Percentiles rank a stretch among this genome's conserved stretches.
Conservation (phyloP, 75 land plant genomes). For the Gnetum montanum region DNA sequence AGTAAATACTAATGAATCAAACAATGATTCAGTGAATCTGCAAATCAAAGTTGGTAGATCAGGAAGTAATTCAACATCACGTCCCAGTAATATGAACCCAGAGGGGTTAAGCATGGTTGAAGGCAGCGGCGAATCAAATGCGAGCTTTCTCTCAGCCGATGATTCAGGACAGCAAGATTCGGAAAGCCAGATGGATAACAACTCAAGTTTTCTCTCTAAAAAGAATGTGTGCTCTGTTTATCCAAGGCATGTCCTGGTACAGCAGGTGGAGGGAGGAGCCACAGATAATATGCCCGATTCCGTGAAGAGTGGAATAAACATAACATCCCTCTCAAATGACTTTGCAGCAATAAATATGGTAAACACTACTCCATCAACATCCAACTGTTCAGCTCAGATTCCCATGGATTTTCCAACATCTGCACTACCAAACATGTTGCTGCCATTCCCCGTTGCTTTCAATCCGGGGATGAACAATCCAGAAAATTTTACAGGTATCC, state of each 20-base stretch:
- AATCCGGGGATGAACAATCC: conserved; percentile 11
- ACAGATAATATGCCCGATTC: neutral
- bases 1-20: no score
- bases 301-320: neutral
- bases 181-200: conserved; percentile 5
- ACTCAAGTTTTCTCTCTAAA: neutral
- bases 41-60: neutral
- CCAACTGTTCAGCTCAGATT: neutral
- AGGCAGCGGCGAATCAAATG: conserved; percentile 5
- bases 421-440: conserved; percentile 5
- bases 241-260: conserved; percentile 40
- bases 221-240: conserved; percentile 4
- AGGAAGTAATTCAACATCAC: neutral
- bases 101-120: conserved; percentile 1
- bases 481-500: conserved; percentile 10
- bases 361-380: neutral
- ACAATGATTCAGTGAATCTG: no score
- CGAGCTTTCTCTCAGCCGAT: neutral
- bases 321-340: conserved; percentile 1
- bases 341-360: conserved; percentile 2
- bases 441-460: conserved; percentile 21
- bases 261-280: conserved; percentile 22
- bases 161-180: conserved; percentile 7
- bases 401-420: neutral
- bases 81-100: neutral